These are phyloP conservation scores for Pyricularia pennisetigena DNA, from an alignment of 2,329 filamentous ascomycete species.

Conservation along the genomic window DNA sequence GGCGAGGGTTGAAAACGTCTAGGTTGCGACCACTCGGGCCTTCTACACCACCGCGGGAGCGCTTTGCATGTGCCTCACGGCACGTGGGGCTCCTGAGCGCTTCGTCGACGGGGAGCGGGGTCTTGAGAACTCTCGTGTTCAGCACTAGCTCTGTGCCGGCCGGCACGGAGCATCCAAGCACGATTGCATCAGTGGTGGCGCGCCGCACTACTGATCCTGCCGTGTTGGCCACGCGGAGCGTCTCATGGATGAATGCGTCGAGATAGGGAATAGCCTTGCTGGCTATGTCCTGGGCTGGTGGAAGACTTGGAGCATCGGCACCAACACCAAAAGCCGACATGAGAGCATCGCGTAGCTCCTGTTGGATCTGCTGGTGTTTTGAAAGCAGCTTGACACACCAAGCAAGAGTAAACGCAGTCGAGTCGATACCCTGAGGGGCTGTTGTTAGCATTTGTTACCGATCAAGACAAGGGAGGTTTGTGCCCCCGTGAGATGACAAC, in stretches of 20 bases:
- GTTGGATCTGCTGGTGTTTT: constrained; percentile 2
- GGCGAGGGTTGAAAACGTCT: constrained; percentile 24
- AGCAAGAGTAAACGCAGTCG: constrained; percentile 26
- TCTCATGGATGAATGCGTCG: not conserved
- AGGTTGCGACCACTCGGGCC: constrained; percentile 11
- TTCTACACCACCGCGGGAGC: constrained; percentile 16
- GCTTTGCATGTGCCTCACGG: constrained; percentile 17
- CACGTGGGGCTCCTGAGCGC: constrained; percentile 18
- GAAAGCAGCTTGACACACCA: constrained; percentile 9
- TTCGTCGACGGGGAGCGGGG: constrained; percentile 17
- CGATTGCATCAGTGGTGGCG: not conserved
- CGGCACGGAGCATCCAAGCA: not conserved
- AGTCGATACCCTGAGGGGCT: constrained; percentile 33
- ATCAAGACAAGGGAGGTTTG: no score
- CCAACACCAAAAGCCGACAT: not conserved
- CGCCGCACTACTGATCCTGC: not conserved
- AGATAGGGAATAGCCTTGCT: not conserved
- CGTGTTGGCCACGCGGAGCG: not conserved
- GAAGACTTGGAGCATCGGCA: not conserved
- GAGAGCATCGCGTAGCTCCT: constrained; percentile 2
- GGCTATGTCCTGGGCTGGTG: not conserved
- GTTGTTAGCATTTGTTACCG: no score
- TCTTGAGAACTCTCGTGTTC: constrained; percentile 12
- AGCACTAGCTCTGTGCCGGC: not conserved
- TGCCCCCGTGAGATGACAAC: no score